A percentile compares a stretch with the other conserved stretches of the same genome.
phyloP scores from a whole-genome alignment of 768 basidiomycete species.

The Leucosporidium yakuticum region DNA sequence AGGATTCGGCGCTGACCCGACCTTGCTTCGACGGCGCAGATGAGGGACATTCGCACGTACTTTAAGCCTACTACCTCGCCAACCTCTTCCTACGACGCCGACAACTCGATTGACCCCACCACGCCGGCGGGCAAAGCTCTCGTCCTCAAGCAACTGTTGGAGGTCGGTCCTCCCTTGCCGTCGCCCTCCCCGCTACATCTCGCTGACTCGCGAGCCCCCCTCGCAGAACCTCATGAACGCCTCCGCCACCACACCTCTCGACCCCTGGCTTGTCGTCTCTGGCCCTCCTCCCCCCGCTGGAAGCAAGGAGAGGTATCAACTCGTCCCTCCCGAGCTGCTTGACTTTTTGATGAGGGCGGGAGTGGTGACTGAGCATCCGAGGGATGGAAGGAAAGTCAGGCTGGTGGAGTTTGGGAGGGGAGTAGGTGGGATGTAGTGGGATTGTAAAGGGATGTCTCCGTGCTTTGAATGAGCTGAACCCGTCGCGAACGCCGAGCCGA shows the following conservation, averaged over 20 bases:
- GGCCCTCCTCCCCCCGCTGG: background rate
- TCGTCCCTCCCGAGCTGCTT: background rate
- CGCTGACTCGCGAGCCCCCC: background rate
- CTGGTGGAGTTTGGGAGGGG: constrained; percentile 4
- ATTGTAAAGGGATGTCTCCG: too few relatives aligned
- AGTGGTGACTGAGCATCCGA: background rate
- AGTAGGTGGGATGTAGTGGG: background rate
- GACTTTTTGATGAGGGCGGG: constrained; percentile 1
- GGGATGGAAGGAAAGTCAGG: background rate
- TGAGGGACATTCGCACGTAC: background rate
- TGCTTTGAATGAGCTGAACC: too few relatives aligned
- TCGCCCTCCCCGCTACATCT: background rate
- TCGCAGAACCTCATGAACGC: constrained; percentile 5
- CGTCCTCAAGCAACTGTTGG: background rate
- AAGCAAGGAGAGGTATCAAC: too few relatives aligned
- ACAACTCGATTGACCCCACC: background rate
- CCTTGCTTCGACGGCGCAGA: background rate
- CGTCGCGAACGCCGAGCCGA: too few relatives aligned
- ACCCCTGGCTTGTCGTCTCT: background rate
- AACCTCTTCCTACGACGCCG: too few relatives aligned
- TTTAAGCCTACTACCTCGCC: background rate
- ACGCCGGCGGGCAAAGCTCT: background rate
- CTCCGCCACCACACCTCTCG: background rate
- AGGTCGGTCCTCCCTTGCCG: background rate
- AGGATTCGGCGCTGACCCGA: background rate